Base-by-base conservation (phyloP, 805 yeast genomes). In the Pichia cephalocereana region DNA sequence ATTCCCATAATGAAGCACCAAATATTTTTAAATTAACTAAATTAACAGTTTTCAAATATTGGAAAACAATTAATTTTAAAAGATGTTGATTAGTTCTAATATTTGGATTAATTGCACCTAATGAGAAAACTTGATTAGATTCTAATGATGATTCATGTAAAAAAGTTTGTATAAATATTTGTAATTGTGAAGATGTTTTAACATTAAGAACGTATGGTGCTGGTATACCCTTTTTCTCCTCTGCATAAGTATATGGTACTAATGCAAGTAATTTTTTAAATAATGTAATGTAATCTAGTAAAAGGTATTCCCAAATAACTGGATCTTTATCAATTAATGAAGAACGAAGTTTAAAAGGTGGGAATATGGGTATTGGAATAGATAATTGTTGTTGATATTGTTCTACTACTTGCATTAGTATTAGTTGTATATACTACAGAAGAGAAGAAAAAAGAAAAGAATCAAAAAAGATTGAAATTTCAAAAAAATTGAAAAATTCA, bases 241-340 rank as follows among this genome's bases (percentile, higher is more conserved):
- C 14, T n/a, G 41, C 38, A 14, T 37, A 19, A 12, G 41, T 19
- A 28, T 32, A 36, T 7, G 52, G 50, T 17, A 44, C 10, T 7
- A 65, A 43, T 11, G 55, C 50, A 34, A 76, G 62, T 39, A 84
- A 61, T 49, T 68, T 75, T 48, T 74, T 69, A 54, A 80, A 73
- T 19, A 79, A 67, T 17, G 59, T 62, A 47, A 83, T 77, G 62
- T 83, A 85, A 4, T 77, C 76, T 54, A 82, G 86, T 17, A 85
- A 63, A 19, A 83, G 64, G 60, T 83, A 88, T 5, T 76, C 83
- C 89, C 91, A 85, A 9, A 85, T 85, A 23, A 85, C 89, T 0
- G 95, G 95, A 59, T 85, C 95, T 52, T 79, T 84, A 58, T 85
- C 93, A 8, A 83, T 81, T 59, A 85, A 67, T n/a, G 87, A 79